These are phyloP conservation scores for Linum trigynum DNA, from an alignment of 345 rosid genomes.

Conservation along the genomic window DNA sequence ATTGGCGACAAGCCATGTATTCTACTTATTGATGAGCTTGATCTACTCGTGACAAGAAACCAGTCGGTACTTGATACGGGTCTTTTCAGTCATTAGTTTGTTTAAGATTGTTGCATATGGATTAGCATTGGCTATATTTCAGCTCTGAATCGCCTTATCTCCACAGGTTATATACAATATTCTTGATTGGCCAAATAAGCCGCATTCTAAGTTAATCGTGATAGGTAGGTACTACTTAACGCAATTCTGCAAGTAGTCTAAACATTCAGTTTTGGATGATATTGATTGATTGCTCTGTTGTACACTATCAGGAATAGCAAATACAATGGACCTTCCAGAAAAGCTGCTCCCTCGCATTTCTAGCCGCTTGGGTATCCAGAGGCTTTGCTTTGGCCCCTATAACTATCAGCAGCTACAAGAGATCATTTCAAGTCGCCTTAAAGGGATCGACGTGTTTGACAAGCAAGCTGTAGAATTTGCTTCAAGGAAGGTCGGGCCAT, in stretches of 20 bases:
- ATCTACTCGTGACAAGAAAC: slow-evolving; percentile 88
- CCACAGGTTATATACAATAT: slow-evolving; percentile 72
- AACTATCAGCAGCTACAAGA: slow-evolving; percentile 88
- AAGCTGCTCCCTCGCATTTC: slow-evolving; percentile 95
- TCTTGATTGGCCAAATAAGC: slow-evolving; percentile 93
- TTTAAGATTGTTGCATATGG: not conserved
- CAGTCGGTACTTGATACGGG: slow-evolving; percentile 52
- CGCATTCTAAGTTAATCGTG: slow-evolving; percentile 71
- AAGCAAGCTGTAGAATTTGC: slow-evolving; percentile 92
- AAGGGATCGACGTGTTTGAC: slow-evolving; percentile 78
- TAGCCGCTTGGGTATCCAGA: slow-evolving; percentile 91
- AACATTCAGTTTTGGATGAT: not conserved
- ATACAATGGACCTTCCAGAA: slow-evolving; percentile 99
- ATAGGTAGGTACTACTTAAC: slow-evolving; percentile 33
- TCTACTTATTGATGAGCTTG: slow-evolving; percentile 94
- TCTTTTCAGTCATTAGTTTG: not conserved
- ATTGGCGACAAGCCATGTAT: slow-evolving; percentile 64
- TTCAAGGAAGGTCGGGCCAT: slow-evolving; percentile 59
- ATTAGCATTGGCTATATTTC: not conserved
- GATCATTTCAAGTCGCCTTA: slow-evolving; percentile 71
- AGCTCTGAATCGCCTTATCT: slow-evolving; percentile 5
- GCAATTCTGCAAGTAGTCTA: not conserved
- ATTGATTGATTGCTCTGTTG: not conserved
- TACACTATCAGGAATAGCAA: slow-evolving; percentile 62
- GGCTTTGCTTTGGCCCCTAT: slow-evolving; percentile 95